Percentiles rank a stretch among this genome's conserved stretches.
These are phyloP conservation scores for Venturia asperata DNA, from an alignment of 2,329 filamentous ascomycete species.

Conservation along the genomic window DNA sequence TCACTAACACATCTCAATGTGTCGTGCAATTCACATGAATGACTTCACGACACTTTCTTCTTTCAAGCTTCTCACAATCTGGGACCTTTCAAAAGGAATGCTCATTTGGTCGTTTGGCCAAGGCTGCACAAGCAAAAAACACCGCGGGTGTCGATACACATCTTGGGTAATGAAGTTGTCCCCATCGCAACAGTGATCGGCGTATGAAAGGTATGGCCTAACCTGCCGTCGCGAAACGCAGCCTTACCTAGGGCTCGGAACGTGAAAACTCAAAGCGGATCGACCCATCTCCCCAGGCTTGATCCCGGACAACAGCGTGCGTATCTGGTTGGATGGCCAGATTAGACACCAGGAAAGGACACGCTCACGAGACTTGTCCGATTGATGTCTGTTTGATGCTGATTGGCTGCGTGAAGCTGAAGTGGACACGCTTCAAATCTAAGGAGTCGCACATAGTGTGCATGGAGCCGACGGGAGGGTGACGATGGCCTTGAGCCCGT, in stretches of 20 bases:
- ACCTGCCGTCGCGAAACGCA: not conserved
- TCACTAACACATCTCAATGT: not conserved
- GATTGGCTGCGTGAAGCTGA: not conserved
- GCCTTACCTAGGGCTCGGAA: not conserved
- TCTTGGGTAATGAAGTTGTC: too few relatives aligned
- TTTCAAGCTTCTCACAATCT: not conserved
- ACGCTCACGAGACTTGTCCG: not conserved
- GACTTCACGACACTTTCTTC: not conserved
- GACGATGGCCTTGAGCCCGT: not conserved
- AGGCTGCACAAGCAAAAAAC: not conserved
- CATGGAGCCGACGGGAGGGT: slow-evolving; percentile 4
- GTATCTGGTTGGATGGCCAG: not conserved
- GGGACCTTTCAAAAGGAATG: not conserved
- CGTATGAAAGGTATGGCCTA: not conserved
- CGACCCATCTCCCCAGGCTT: not conserved
- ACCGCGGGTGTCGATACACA: not conserved
- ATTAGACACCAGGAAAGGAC: not conserved
- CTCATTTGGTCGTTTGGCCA: not conserved
- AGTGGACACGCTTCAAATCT: slow-evolving; percentile 6
- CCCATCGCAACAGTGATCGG: not conserved
- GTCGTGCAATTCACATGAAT: not conserved
- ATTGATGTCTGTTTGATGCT: not conserved
- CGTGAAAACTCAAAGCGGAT: not conserved
- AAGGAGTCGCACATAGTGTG: slow-evolving; percentile 8
- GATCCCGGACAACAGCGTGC: not conserved